Evolutionary conservation across 345 rosid genomes (phyloP).

Genomic region (Euphorbia tirucalli): DNA sequence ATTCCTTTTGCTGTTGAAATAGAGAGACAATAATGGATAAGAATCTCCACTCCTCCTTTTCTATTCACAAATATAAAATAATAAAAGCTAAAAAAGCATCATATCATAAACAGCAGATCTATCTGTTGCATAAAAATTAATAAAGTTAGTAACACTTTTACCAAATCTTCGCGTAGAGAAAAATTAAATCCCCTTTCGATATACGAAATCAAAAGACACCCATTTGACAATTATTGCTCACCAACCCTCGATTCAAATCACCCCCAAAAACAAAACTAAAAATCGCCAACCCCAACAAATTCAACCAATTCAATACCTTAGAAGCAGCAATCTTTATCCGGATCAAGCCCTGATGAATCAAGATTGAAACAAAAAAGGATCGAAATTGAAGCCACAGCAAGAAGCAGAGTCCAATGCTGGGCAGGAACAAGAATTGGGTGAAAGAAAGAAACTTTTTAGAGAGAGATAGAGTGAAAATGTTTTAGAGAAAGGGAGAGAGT

Average conservation of each 20-base stretch:
- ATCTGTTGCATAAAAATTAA: slow-evolving; percentile 9
- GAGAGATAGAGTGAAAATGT: neutral
- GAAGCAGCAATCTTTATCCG: slow-evolving; percentile 3
- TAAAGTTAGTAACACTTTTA: neutral
- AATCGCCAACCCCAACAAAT: neutral
- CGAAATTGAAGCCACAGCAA: neutral
- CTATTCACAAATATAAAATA: neutral
- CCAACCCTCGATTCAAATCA: slow-evolving; percentile 8
- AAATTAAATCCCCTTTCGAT: neutral
- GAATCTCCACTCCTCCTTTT: slow-evolving; percentile 17
- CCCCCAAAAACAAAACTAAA: too few relatives aligned
- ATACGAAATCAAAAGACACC: slow-evolving; percentile 5
- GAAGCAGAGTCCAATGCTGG: neutral
- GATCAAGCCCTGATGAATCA: slow-evolving; percentile 15
- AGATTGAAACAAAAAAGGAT: neutral
- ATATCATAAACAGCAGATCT: slow-evolving; percentile 17
- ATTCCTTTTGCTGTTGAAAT: slow-evolving; percentile 5
- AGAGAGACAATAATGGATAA: neutral
- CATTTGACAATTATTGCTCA: neutral
- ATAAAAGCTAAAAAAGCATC: slow-evolving; percentile 16
- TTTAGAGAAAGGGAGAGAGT: neutral
- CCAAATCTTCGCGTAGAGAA: slow-evolving; percentile 1
- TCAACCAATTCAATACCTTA: neutral
- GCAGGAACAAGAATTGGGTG: neutral
- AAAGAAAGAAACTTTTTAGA: neutral